phyloP scores from a whole-genome alignment of 352 stramenopile genomes.

The Phytophthora ohioensis region DNA sequence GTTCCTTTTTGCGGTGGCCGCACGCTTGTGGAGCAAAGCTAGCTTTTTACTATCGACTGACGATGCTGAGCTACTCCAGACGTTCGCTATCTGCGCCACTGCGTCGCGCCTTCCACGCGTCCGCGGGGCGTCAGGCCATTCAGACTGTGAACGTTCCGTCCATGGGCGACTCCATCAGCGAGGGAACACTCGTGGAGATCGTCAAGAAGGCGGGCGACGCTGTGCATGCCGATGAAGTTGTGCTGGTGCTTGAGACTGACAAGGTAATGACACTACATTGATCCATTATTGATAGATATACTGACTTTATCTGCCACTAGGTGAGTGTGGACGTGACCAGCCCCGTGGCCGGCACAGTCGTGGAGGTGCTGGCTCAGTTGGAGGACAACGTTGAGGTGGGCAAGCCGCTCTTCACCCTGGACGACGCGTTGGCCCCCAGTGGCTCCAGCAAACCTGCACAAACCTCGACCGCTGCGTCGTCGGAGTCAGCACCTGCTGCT shows the following conservation, averaged over 20 bases:
- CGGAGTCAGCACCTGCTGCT: slow-evolving; percentile 41
- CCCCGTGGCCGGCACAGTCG: slow-evolving; percentile 90
- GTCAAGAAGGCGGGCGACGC: slow-evolving; percentile 93
- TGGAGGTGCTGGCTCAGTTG: slow-evolving; percentile 94
- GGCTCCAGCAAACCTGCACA: slow-evolving; percentile 33
- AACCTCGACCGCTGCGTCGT: slow-evolving; percentile 36
- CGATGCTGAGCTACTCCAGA: slow-evolving; percentile 36
- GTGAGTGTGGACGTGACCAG: slow-evolving; percentile 93
- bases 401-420: slow-evolving; percentile 93
- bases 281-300: not conserved
- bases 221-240: slow-evolving; percentile 96
- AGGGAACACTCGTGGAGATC: slow-evolving; percentile 98
- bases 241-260: slow-evolving; percentile 99
- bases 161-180: slow-evolving; percentile 97
- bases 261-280: slow-evolving; percentile 84
- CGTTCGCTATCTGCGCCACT: slow-evolving; percentile 19
- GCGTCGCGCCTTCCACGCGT: slow-evolving; percentile 61
- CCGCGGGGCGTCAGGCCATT: slow-evolving; percentile 49
- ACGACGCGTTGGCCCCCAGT: slow-evolving; percentile 72
- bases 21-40: not conserved
- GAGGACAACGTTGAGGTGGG: slow-evolving; percentile 98
- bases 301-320: slow-evolving; percentile 32
- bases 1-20: not conserved
- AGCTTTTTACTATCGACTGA: not conserved
- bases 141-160: slow-evolving; percentile 88